phyloP scores from a whole-genome alignment of 192 early-diverging fungal genomes.

The Backusella parvicylindrica region DNA sequence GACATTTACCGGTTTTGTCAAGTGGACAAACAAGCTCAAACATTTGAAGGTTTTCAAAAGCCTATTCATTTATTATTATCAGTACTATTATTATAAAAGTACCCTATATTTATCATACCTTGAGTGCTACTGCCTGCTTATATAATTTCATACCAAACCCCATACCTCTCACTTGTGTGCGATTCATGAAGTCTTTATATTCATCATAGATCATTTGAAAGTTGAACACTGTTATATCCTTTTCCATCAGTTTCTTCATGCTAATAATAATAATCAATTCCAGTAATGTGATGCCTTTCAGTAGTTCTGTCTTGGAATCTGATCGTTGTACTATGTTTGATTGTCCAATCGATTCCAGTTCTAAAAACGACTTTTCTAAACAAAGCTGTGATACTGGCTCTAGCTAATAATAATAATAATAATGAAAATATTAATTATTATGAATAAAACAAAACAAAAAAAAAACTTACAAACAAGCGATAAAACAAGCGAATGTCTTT shows the following conservation, averaged over 20 bases:
- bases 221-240: constrained; percentile 72
- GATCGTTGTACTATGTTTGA: constrained; percentile 41
- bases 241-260: constrained; percentile 67
- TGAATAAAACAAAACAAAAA: too few species aligned
- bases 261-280: constrained; percentile 78
- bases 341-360: constrained; percentile 33
- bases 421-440: background rate
- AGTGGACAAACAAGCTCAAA: constrained; percentile 66
- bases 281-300: constrained; percentile 70
- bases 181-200: constrained; percentile 81
- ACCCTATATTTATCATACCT: constrained; percentile 47
- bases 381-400: constrained; percentile 41
- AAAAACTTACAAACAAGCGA: constrained; percentile 47
- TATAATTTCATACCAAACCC: constrained; percentile 65
- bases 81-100: background rate
- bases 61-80: constrained; percentile 36
- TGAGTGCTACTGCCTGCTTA: constrained; percentile 80
- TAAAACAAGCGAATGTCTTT: constrained; percentile 55
- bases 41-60: constrained; percentile 74
- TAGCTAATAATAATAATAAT: constrained; percentile 28
- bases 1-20: constrained; percentile 55
- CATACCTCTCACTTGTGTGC: constrained; percentile 44
- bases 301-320: constrained; percentile 51
- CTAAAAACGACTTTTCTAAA: constrained; percentile 33
- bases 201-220: constrained; percentile 96